Evolutionary conservation across 2,329 filamentous ascomycete species (phyloP), one percentile per base, ranked within the genome.

Genomic region (Diplodia seriata): DNA sequence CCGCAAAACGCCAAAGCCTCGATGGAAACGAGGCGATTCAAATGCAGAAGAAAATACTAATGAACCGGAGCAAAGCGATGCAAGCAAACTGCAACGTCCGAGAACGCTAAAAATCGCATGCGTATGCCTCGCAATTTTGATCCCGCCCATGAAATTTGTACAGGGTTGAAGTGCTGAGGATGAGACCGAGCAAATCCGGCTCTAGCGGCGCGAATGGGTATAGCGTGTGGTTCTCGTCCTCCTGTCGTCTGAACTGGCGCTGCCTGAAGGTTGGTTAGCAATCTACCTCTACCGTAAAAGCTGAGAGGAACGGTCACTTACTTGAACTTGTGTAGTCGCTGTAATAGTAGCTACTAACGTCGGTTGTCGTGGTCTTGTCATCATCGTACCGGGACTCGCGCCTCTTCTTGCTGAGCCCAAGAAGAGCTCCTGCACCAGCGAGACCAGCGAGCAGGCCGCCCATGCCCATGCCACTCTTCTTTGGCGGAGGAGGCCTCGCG

Each of bases 261-360:
- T 81, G 70, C 80, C 81, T 82, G 64, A n/a, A 15, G 9, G 20
- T 68, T 68, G 71, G 75, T 72, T 76, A 74, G 63, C 67, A 69
- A 66, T 5, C 15, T 23, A n/a, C 33, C 4, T 4, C 47, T 38
- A 50, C 33, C 12, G 20, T 31, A 49, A 15, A 23, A 18, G 18
- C 38, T 4, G 18, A 56, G 12, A 0, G 3, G 12, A 1, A 18
- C 18, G 12, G 7, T 20, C 8, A 82, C 82, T 82, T 73, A 84
- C 82, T 84, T 66, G 77, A 75, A 71, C 80, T 83, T 40, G 79
- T 81, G 72, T 83, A 83, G 71, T 83, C 81, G 70, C 79, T 80
- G 68, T 77, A 78, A 57, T 78, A 80, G 18, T 76, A 78, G 54
- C 80, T 76, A 68, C 78, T 77, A 56, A 69, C 72, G 20, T 66